A percentile compares a stretch with the other conserved stretches of the same genome.
Evolutionary conservation across 2,329 filamentous ascomycete genomes (phyloP).

Genomic region (Lachnellula subtilissima): DNA sequence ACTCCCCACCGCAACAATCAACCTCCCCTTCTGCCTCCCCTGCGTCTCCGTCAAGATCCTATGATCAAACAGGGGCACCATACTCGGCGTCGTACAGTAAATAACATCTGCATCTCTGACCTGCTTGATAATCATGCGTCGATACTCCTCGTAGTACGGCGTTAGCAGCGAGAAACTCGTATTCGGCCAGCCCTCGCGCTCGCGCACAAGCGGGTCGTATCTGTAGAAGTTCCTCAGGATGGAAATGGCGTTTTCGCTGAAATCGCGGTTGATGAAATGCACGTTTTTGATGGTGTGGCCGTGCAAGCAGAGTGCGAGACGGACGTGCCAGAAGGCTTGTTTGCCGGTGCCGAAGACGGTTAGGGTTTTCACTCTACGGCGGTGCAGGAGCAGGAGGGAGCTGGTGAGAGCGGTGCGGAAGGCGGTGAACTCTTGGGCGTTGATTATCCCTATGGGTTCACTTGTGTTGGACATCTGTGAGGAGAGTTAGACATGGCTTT

Average conservation of each 20-base stretch:
- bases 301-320: slow-evolving; percentile 72
- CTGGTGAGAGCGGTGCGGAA: slow-evolving; percentile 75
- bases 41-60: slow-evolving; percentile 67
- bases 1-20: slow-evolving; percentile 69
- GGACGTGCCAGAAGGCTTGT: slow-evolving; percentile 93
- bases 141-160: slow-evolving; percentile 63
- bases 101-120: slow-evolving; percentile 72
- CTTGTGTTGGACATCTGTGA: slow-evolving; percentile 40
- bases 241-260: slow-evolving; percentile 51
- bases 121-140: slow-evolving; percentile 63
- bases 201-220: slow-evolving; percentile 41
- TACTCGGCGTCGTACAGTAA: slow-evolving; percentile 81
- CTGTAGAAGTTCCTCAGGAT: slow-evolving; percentile 46
- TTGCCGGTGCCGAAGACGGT: slow-evolving; percentile 83
- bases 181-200: slow-evolving; percentile 56
- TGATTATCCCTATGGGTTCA: slow-evolving; percentile 60
- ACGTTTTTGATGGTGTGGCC: slow-evolving; percentile 69
- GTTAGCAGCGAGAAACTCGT: slow-evolving; percentile 67
- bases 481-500: background rate
- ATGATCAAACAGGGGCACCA: slow-evolving; percentile 68
- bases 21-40: slow-evolving; percentile 62
- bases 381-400: slow-evolving; percentile 59
- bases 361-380: slow-evolving; percentile 67
- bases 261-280: slow-evolving; percentile 76
- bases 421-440: slow-evolving; percentile 70